Evolutionary conservation across 805 yeast genomes (phyloP).

Genomic region (Vanderwaltozyma verrucispora): DNA sequence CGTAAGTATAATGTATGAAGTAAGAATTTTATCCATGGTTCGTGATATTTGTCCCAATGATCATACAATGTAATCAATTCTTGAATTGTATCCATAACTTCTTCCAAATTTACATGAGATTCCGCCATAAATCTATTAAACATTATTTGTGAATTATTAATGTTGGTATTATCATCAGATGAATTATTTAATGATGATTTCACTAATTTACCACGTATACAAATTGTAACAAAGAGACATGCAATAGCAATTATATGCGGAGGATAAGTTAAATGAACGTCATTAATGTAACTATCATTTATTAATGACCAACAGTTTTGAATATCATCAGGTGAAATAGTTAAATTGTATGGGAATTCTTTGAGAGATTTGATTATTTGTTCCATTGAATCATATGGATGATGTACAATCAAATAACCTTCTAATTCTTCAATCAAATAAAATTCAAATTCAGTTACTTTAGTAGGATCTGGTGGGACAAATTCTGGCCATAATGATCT

Average conservation of each 20-base stretch:
- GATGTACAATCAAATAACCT: constrained; percentile 60
- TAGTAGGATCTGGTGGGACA: constrained; percentile 83
- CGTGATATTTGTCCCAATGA: constrained; percentile 81
- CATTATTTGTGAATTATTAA: constrained; percentile 10
- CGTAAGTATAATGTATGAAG: constrained; percentile 25
- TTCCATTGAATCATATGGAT: constrained; percentile 57
- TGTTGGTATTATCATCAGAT: neutral
- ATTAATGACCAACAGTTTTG: constrained; percentile 85
- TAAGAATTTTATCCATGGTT: constrained; percentile 38
- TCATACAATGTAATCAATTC: constrained; percentile 75
- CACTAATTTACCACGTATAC: constrained; percentile 11
- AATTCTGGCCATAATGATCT: constrained; percentile 90
- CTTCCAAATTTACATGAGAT: constrained; percentile 66
- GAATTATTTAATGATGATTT: neutral
- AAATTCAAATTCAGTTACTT: constrained; percentile 91
- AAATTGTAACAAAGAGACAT: constrained; percentile 65
- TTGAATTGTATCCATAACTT: constrained; percentile 73
- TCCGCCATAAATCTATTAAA: constrained; percentile 48
- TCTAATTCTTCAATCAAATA: constrained; percentile 83
- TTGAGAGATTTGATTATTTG: constrained; percentile 40
- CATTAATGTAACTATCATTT: constrained; percentile 85
- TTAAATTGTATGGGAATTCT: constrained; percentile 18
- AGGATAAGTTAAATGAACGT: constrained; percentile 69
- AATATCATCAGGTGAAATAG: constrained; percentile 50
- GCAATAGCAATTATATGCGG: constrained; percentile 84